Conservation (phyloP, 768 basidiomycete genomes). For the Boletus patriciae region DNA sequence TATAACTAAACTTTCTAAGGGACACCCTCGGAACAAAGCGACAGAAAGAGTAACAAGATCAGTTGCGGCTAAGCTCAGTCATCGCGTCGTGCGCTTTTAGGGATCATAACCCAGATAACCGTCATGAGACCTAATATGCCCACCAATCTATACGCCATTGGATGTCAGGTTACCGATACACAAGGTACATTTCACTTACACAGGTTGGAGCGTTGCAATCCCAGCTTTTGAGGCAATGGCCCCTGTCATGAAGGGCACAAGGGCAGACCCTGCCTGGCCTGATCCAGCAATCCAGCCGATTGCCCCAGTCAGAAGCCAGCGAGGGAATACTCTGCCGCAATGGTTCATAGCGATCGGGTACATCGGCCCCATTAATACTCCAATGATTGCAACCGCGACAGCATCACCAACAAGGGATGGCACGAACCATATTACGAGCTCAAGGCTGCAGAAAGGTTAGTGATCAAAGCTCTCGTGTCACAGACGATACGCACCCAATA, state of each 20-base stretch:
- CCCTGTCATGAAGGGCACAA: conserved; percentile 53
- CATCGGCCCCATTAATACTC: conserved; percentile 72
- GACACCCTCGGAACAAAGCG: neutral
- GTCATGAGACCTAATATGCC: conserved; percentile 42
- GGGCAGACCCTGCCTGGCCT: conserved; percentile 51
- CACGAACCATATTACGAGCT: conserved; percentile 68
- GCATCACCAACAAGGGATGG: conserved; percentile 65
- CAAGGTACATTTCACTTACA: conserved; percentile 37
- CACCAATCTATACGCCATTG: conserved; percentile 20
- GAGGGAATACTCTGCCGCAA: conserved; percentile 36
- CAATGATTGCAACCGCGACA: conserved; percentile 62
- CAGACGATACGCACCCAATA: conserved; percentile 23
- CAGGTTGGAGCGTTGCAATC: conserved; percentile 46
- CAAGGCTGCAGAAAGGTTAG: conserved; percentile 41
- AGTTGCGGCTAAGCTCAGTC: neutral
- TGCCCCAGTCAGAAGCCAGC: conserved; percentile 34
- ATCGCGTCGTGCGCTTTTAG: conserved; percentile 18
- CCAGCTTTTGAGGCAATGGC: conserved; percentile 42
- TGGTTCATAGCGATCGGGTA: conserved; percentile 55
- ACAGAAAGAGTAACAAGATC: neutral
- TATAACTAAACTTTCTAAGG: no score
- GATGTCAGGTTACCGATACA: neutral
- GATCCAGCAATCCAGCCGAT: conserved; percentile 56
- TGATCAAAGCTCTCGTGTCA: neutral
- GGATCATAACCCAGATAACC: conserved; percentile 40